Evolutionary conservation across 169 alveolate genomes (phyloP), one percentile per base, ranked within the genome.

Genomic region (Pseudocohnilembus persalinus): DNA sequence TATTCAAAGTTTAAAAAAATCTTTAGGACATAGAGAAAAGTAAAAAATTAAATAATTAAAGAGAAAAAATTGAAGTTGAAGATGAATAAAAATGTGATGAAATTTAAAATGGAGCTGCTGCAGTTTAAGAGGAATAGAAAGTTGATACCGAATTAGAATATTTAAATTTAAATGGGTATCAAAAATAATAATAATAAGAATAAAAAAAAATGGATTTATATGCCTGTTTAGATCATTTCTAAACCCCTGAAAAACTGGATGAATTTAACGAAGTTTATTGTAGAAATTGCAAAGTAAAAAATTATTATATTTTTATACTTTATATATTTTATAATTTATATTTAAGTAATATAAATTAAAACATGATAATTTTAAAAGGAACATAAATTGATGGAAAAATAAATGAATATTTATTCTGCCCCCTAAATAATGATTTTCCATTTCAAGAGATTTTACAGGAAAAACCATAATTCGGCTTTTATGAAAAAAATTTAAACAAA

Each of bases 361-460:
- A 11, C 20, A 49, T 49, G 20, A 4, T 49, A 49, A 49, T 11
- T 49, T 11, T 11, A 49, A 49, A 11, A 94, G 78, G 92, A 89
- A 68, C 96, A 94, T 86, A 90, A 88, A 29, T 33, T 87, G 68
- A 97, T 96, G 25, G 77, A 83, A 29, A 95, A 95, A 81, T 83
- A 87, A 74, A 86, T 94, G 63, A 82, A 93, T 72, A 88, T 95
- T 27, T 94, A 92, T 32, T 86, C 88, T 84, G 86, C 89, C 30
- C 97, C 98, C 24, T 32, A 78, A 32, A 85, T 93, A 31, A 80
- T 95, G 73, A 91, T 95, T n/a, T 84, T 95, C 29, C 92, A 88
- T 75, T 83, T 95, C 28, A 93, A 92, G 74, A 87, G 96, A 86
- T 95, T 93, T 88, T 86, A 90, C 73, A 85, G 79, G 76, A 68